These are phyloP conservation scores for Sporothrix brasiliensis DNA, from an alignment of 2,329 filamentous ascomycete genomes.

Conservation along the genomic window DNA sequence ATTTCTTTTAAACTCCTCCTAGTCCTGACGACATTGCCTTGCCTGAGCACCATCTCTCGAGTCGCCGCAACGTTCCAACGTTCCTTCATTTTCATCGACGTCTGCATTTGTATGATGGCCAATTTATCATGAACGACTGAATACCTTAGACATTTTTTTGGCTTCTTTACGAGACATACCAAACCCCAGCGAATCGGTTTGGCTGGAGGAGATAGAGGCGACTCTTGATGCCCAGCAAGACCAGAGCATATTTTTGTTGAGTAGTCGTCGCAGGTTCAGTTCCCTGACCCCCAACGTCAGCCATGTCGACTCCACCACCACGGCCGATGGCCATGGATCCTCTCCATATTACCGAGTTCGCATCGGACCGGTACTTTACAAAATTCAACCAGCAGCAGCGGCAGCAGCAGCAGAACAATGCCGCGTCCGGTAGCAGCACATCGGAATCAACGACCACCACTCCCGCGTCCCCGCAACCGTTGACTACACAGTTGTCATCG, in stretches of 20 bases:
- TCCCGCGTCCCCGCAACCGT: conserved; percentile 37
- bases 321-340: conserved; percentile 58
- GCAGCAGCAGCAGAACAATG: conserved; percentile 45
- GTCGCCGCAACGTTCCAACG: neutral
- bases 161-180: conserved; percentile 14
- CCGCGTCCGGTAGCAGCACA: neutral
- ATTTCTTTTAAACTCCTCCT: neutral
- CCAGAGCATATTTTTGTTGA: neutral
- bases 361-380: conserved; percentile 65
- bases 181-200: conserved; percentile 17
- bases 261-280: neutral
- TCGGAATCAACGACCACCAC: conserved; percentile 36
- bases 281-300: conserved; percentile 23
- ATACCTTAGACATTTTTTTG: conserved; percentile 4
- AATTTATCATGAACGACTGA: conserved; percentile 29
- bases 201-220: conserved; percentile 21
- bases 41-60: neutral
- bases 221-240: neutral
- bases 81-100: neutral
- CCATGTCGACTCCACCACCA: conserved; percentile 36
- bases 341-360: conserved; percentile 67
- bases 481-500: conserved; percentile 40
- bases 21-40: neutral
- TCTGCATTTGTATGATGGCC: conserved; percentile 23
- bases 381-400: conserved; percentile 61